phyloP scores from a whole-genome alignment of 2,329 filamentous ascomycete species.

The Setomelanomma holmii region DNA sequence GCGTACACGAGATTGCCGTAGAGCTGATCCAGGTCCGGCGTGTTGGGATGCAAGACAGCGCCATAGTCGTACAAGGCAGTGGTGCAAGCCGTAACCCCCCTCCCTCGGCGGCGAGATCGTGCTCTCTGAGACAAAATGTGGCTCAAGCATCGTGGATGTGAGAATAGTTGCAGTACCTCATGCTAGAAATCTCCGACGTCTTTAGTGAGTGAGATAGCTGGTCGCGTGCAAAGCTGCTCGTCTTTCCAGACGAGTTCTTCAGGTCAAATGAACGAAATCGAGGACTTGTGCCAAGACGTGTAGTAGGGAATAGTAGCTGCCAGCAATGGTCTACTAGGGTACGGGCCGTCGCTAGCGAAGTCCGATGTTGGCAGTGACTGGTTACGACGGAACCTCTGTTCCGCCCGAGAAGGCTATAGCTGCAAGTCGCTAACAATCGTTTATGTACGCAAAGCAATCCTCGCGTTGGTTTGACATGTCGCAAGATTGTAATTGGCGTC shows the following conservation, averaged over 20 bases:
- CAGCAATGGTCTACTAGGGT: conserved; percentile 8
- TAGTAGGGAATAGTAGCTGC: background rate
- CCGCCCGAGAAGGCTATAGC: too few relatives aligned
- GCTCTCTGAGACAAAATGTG: background rate
- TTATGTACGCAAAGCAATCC: too few relatives aligned
- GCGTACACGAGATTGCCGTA: conserved; percentile 15
- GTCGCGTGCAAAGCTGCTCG: background rate
- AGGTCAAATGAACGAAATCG: background rate
- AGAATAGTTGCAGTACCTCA: background rate
- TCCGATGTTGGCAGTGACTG: conserved; percentile 12
- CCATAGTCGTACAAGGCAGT: conserved; percentile 20
- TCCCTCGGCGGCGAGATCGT: background rate
- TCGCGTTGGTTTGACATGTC: too few relatives aligned
- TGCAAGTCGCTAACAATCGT: too few relatives aligned
- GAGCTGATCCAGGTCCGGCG: conserved; percentile 25
- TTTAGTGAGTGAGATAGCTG: background rate
- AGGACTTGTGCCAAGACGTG: background rate
- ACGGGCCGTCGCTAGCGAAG: conserved; percentile 16
- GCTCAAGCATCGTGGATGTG: background rate
- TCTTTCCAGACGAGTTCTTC: background rate
- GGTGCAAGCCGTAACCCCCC: conserved; percentile 4
- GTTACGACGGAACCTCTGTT: background rate
- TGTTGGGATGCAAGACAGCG: conserved; percentile 18
- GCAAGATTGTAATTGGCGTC: too few relatives aligned
- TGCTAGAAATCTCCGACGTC: background rate